Percentiles rank a stretch among this genome's conserved stretches.
Evolutionary conservation across 2,329 filamentous ascomycete genomes (phyloP).

Genomic region (Zymoseptoria brevis): DNA sequence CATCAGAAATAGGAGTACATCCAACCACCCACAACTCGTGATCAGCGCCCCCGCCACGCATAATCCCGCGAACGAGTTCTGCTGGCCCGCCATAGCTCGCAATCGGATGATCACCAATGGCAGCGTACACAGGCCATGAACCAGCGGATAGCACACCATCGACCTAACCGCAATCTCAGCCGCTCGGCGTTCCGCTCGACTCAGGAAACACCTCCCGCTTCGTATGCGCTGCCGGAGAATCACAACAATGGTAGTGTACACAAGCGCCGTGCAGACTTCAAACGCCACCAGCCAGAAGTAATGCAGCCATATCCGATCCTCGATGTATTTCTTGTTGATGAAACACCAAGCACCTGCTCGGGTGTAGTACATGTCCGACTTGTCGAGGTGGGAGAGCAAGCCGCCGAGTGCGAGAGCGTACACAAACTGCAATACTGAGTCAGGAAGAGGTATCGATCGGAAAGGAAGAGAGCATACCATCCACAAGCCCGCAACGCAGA

Average conservation of each 20-base stretch:
- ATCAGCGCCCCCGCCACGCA: slow-evolving; percentile 49
- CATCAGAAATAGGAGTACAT: slow-evolving; percentile 49
- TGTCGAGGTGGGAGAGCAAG: slow-evolving; percentile 34
- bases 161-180: slow-evolving; percentile 42
- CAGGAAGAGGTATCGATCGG: background rate
- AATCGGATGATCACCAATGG: slow-evolving; percentile 58
- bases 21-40: slow-evolving; percentile 49
- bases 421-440: slow-evolving; percentile 37
- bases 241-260: slow-evolving; percentile 39
- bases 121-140: slow-evolving; percentile 59
- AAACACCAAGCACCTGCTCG: slow-evolving; percentile 61
- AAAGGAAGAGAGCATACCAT: slow-evolving; percentile 5
- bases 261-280: slow-evolving; percentile 43
- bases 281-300: slow-evolving; percentile 56
- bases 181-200: slow-evolving; percentile 26
- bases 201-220: slow-evolving; percentile 26
- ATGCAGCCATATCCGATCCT: slow-evolving; percentile 51
- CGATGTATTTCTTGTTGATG: slow-evolving; percentile 48
- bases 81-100: slow-evolving; percentile 47
- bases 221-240: slow-evolving; percentile 34
- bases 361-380: slow-evolving; percentile 43
- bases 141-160: slow-evolving; percentile 57
- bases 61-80: slow-evolving; percentile 33
- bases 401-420: slow-evolving; percentile 49
- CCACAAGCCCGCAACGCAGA: slow-evolving; percentile 46